These are phyloP conservation scores for Solanum hybrid DNA, from an alignment of 305 asterid species.

Conservation along the genomic window DNA sequence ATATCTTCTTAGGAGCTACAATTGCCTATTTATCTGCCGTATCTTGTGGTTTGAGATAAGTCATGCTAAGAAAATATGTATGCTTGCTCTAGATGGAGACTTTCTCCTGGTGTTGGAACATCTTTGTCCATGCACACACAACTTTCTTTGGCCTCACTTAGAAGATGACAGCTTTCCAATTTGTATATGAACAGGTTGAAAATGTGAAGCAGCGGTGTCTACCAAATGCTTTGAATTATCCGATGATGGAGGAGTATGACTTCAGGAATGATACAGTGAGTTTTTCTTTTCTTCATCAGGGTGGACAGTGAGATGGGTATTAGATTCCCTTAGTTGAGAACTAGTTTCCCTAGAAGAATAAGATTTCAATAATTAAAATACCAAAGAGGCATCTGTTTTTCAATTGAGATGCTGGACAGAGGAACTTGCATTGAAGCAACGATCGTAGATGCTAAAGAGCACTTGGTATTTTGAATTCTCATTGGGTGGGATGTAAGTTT, in stretches of 20 bases:
- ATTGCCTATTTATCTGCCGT: background rate
- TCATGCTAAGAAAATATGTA: background rate
- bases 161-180: background rate
- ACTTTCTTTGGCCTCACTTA: background rate
- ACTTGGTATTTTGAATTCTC: background rate
- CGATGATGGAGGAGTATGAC: slow-evolving; percentile 98
- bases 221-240: slow-evolving; percentile 88
- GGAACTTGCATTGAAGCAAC: background rate
- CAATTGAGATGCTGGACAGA: background rate
- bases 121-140: background rate
- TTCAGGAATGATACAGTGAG: slow-evolving; percentile 90
- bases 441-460: background rate
- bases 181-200: slow-evolving; percentile 53
- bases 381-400: background rate
- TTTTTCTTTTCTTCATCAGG: slow-evolving; percentile 6
- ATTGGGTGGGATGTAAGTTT: too few species aligned
- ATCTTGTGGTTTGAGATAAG: background rate
- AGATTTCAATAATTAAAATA: background rate
- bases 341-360: background rate
- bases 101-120: background rate
- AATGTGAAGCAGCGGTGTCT: slow-evolving; percentile 94
- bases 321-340: background rate
- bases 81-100: background rate
- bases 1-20: background rate
- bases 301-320: background rate